Evolutionary conservation across 2,329 filamentous ascomycete species (phyloP), one percentile per base, ranked within the genome.

Genomic region (Leptoxyphium fumago): DNA sequence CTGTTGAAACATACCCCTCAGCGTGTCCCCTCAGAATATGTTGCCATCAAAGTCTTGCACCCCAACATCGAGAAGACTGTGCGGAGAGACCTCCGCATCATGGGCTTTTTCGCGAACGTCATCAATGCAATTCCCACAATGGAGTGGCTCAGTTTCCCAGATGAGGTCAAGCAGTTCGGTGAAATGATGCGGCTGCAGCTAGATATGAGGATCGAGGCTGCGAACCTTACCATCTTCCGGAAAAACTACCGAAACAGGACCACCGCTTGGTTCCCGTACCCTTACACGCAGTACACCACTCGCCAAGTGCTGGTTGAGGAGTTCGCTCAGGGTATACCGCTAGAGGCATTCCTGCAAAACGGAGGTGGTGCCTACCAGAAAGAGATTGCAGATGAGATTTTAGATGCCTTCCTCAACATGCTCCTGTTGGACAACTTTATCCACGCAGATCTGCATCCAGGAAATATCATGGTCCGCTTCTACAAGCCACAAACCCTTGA

Each of bases 391-490:
- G 81, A 94, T 46, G 89, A 96, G 66, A 91, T 91, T 0, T 75
- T 98, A 0, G 88, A 98, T 60, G 88, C 89, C 2, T 98, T 98
- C 63, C 67, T 98, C 41, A 85, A 88, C 56, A 98, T 98, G 91
- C 69, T 98, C 13, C 73, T 98, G 10, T 81, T 98, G 34, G 91
- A 98, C 63, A 98, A 98, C 61, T 98, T 98, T 61, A 81, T 95
- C 21, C 91, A 98, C 59, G 89, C 91, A 5, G 91, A 98, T 60
- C 68, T 98, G 28, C 91, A 98, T 60, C 91, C 91, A 0, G 91
- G 91, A 21, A 98, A 98, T 61, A 96, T 98, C 65, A 96, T 98
- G 88, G 89, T 98, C 40, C 86, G 93, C 50, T 98, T 98, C 68
- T 95, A 96, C 64, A 80, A 89, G 56, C 79, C 88, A 0, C 77